Evolutionary conservation across 148 eudicot species (phyloP).

Genomic region (Rhododendron ovatum): DNA sequence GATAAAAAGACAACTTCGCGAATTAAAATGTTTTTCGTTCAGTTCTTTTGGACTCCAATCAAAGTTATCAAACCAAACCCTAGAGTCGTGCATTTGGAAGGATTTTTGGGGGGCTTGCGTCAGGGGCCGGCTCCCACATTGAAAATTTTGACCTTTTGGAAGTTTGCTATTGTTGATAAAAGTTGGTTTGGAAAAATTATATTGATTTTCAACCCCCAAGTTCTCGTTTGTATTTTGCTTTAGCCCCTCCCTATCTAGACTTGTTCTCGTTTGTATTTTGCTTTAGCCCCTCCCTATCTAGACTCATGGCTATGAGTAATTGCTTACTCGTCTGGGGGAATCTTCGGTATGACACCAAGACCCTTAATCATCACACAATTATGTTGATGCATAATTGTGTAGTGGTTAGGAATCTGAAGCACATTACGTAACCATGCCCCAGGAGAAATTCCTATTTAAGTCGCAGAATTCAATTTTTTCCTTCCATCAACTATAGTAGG

Average conservation of each 20-base stretch:
- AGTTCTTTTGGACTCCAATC: too few relatives aligned
- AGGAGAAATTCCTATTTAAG: background rate
- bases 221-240: background rate
- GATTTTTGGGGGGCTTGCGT: too few relatives aligned
- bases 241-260: background rate
- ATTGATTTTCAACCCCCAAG: background rate
- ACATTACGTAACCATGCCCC: background rate
- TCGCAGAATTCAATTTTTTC: background rate
- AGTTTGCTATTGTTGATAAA: too few relatives aligned
- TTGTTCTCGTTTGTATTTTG: background rate
- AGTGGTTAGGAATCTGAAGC: background rate
- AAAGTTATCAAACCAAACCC: too few relatives aligned
- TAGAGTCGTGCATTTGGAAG: too few relatives aligned
- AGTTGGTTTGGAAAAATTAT: too few relatives aligned
- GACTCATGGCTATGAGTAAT: background rate
- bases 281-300: background rate
- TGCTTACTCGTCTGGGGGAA: too few relatives aligned
- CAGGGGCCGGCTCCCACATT: too few relatives aligned
- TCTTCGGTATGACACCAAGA: too few relatives aligned
- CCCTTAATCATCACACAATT: background rate
- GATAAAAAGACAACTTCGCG: too few relatives aligned
- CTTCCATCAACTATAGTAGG: background rate
- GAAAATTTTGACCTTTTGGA: too few relatives aligned
- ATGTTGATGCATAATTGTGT: background rate
- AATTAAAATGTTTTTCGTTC: too few relatives aligned